Evolutionary conservation across 345 rosid genomes (phyloP), one percentile per base, ranked within the genome.

Genomic region (Arabidopsis suecica): DNA sequence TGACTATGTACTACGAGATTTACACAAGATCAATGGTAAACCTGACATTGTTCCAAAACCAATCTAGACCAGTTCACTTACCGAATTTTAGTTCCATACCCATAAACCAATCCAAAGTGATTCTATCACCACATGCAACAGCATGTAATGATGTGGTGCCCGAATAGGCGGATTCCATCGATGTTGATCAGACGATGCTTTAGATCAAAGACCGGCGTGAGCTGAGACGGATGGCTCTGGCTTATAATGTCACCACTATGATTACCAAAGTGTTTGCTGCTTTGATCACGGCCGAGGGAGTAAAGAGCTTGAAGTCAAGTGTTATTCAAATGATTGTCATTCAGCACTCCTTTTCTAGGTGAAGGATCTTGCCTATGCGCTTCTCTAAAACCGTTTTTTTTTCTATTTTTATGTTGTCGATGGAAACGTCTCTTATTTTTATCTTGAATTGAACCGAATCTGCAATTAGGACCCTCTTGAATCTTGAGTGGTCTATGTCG

Each of bases 371-470:
- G 32, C 32, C 4, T 28, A 3, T 28, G 32, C 32, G 18, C 18
- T 41, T 61, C 20, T 38, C 16, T 40, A 9, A 9, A 59, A 9
- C 42, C 11, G 54, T 1, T 16, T 48, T 48, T 48, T 18, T 7
- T 18, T 48, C 53, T 48, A 11, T 11, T 10, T 48, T 7, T 8
- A 48, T 48, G 25, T 16, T 48, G 18, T 45, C 49, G 49, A 45
- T 42, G 47, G 48, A 44, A 13, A 44, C 7, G 13, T 5, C n/a
- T 42, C 16, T 5, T 67, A 5, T 37, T 66, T 68, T 10, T 9
- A 54, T 68, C 16, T 40, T 25, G 48, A 51, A 53, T 23, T 67
- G 61, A 22, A 34, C 48, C 49, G 25, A 51, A 23, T 51, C 55
- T 68, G 25, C 28, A 61, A 22, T 9, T 8, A 22, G 41, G 51